A percentile compares a stretch with the other conserved stretches of the same genome.
Evolutionary conservation across 1,139 yeast genomes (phyloP).

Genomic region (Meyerozyma elateridarum): DNA sequence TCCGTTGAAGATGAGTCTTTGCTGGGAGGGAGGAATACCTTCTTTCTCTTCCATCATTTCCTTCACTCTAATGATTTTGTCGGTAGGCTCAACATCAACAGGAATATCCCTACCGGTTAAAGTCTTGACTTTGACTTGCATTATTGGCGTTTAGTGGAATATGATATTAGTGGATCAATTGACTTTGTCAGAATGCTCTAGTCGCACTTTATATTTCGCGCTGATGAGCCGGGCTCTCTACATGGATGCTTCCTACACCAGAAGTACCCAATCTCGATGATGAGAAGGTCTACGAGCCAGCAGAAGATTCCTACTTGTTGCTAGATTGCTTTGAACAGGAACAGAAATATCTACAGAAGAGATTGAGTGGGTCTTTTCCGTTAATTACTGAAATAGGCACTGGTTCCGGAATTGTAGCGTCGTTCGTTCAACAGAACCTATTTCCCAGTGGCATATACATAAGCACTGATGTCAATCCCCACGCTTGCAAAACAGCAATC

Average conservation of each 20-base stretch:
- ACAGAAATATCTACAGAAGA: conserved; percentile 23
- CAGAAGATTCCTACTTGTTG: conserved; percentile 84
- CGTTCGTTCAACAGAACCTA: conserved; percentile 59
- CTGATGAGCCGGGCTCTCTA: no score
- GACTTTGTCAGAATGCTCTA: conserved; percentile 1
- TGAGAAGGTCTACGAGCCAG: conserved; percentile 77
- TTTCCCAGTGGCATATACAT: conserved; percentile 48
- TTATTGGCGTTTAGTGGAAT: conserved; percentile 23
- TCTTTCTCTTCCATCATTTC: conserved; percentile 95
- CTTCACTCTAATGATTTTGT: conserved; percentile 75
- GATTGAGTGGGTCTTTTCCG: conserved; percentile 35
- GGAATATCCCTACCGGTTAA: conserved; percentile 83
- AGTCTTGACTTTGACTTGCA: conserved; percentile 71
- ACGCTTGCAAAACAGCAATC: conserved; percentile 58
- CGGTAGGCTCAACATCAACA: conserved; percentile 72
- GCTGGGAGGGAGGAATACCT: conserved; percentile 97
- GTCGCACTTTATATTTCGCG: no score
- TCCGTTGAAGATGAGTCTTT: conserved; percentile 84
- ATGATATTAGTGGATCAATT: conserved; percentile 12
- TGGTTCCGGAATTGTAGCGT: conserved; percentile 84
- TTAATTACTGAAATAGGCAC: conserved; percentile 82
- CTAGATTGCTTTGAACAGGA: conserved; percentile 75
- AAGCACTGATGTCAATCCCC: conserved; percentile 76
- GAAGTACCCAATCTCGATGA: conserved; percentile 31
- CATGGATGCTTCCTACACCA: conserved; percentile 54